These are phyloP conservation scores for Groenewaldozyma auringiensis DNA, from an alignment of 1,139 yeast genomes.

Conservation along the genomic window DNA sequence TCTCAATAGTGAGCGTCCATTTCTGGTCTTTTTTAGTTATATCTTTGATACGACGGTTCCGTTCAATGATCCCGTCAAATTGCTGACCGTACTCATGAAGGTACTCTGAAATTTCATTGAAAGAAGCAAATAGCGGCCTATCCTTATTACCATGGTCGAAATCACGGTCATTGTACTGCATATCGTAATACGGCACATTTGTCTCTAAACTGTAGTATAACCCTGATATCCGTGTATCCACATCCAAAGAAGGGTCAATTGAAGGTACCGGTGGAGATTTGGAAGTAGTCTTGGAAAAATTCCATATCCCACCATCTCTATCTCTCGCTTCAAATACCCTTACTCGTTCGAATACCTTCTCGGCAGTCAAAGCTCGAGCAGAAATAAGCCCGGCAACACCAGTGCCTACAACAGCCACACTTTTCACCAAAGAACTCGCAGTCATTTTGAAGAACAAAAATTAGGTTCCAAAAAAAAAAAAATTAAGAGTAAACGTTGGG, in stretches of 20 bases:
- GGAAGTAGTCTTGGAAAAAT: constrained; percentile 14
- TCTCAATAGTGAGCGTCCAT: constrained; percentile 36
- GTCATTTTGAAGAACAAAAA: background rate
- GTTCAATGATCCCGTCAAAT: constrained; percentile 31
- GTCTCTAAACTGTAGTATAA: constrained; percentile 50
- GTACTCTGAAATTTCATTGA: constrained; percentile 43
- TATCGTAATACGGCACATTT: constrained; percentile 50
- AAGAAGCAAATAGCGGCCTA: constrained; percentile 44
- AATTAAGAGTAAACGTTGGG: too few relatives aligned
- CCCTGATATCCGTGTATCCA: constrained; percentile 30
- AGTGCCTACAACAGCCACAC: constrained; percentile 42
- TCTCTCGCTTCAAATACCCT: constrained; percentile 46
- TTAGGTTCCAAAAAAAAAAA: too few relatives aligned
- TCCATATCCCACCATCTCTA: constrained; percentile 46
- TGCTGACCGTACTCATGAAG: constrained; percentile 39
- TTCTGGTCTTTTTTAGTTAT: constrained; percentile 27
- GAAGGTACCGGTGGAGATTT: constrained; percentile 15
- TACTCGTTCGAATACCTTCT: constrained; percentile 37
- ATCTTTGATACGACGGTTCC: constrained; percentile 35
- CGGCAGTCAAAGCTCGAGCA: constrained; percentile 46
- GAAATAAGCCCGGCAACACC: constrained; percentile 64
- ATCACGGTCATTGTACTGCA: constrained; percentile 40
- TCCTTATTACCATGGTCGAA: constrained; percentile 15
- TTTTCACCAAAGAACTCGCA: background rate
- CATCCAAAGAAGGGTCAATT: constrained; percentile 16